Evolutionary conservation across 208 protist genomes (phyloP).

Genomic region (Trypanosoma brucei): DNA sequence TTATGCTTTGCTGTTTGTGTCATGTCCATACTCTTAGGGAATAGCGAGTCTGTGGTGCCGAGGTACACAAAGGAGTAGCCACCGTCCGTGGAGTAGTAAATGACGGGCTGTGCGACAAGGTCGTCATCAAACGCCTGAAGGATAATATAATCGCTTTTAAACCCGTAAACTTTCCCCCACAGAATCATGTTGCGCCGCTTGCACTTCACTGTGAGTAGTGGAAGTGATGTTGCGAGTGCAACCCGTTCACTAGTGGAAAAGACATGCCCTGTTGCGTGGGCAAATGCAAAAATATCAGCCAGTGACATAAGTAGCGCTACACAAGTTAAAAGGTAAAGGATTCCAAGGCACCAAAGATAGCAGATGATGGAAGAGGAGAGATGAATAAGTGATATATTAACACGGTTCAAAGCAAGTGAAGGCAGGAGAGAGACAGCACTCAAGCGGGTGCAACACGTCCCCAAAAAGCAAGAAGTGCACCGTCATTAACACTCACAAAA

Average conservation of each 20-base stretch:
- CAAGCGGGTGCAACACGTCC: not conserved
- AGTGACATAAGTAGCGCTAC: slow-evolving; percentile 16
- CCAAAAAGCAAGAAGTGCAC: not conserved
- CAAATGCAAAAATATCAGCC: slow-evolving; percentile 39
- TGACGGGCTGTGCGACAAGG: slow-evolving; percentile 63
- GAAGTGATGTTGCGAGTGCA: slow-evolving; percentile 64
- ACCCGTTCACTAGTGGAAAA: slow-evolving; percentile 74
- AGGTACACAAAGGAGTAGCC: slow-evolving; percentile 78
- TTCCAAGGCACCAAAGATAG: no score
- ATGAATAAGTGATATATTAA: not conserved
- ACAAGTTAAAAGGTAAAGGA: not conserved
- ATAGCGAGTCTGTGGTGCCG: slow-evolving; percentile 63
- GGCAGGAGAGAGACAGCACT: not conserved
- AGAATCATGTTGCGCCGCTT: slow-evolving; percentile 63
- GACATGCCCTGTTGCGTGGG: slow-evolving; percentile 52
- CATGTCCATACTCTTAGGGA: slow-evolving; percentile 28
- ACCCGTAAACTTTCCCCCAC: slow-evolving; percentile 84
- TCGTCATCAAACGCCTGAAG: slow-evolving; percentile 74
- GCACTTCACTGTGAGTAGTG: slow-evolving; percentile 51
- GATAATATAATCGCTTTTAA: slow-evolving; percentile 82
- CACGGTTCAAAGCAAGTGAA: not conserved
- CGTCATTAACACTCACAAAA: not conserved
- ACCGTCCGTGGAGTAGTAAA: slow-evolving; percentile 81
- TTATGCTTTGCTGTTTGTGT: slow-evolving; percentile 55
- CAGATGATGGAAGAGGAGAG: no score